Conservation (phyloP, 192 early-diverging fungal genomes). For the Coemansia sp. region DNA sequence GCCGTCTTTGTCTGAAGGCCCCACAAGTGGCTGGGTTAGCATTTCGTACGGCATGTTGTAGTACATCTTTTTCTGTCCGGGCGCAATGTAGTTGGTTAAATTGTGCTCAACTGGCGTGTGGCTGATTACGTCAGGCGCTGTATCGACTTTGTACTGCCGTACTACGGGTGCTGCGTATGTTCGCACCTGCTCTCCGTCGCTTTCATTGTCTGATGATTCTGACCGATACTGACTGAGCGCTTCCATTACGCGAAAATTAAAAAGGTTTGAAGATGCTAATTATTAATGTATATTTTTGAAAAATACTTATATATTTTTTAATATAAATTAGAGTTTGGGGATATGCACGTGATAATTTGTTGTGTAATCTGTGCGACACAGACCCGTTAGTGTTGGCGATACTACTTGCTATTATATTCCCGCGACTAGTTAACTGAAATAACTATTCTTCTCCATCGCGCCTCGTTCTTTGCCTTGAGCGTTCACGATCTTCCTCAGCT, state of each 20-base stretch:
- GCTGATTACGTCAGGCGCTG: slow-evolving; percentile 34
- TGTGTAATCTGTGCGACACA: too few relatives aligned
- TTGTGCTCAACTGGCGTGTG: background rate
- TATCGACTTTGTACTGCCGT: slow-evolving; percentile 38
- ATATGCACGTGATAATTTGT: too few relatives aligned
- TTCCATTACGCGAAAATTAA: slow-evolving; percentile 20
- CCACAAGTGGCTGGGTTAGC: slow-evolving; percentile 32
- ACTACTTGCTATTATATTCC: too few relatives aligned
- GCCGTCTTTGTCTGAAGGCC: slow-evolving; percentile 28
- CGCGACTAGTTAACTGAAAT: too few relatives aligned
- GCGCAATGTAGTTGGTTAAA: slow-evolving; percentile 16
- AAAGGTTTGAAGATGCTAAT: background rate
- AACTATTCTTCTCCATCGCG: too few relatives aligned
- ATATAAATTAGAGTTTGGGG: too few relatives aligned
- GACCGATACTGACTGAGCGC: slow-evolving; percentile 36
- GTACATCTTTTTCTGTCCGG: slow-evolving; percentile 21
- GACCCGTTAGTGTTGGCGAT: too few relatives aligned
- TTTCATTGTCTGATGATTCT: slow-evolving; percentile 31
- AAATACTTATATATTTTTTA: too few relatives aligned
- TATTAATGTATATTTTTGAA: background rate
- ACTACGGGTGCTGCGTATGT: slow-evolving; percentile 20
- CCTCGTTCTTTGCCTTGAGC: too few relatives aligned
- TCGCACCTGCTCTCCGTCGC: slow-evolving; percentile 10
- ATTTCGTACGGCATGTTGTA: slow-evolving; percentile 30
- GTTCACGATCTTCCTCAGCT: too few relatives aligned